Conservation (phyloP, 345 rosid species). For the Eucalyptus regnans region DNA sequence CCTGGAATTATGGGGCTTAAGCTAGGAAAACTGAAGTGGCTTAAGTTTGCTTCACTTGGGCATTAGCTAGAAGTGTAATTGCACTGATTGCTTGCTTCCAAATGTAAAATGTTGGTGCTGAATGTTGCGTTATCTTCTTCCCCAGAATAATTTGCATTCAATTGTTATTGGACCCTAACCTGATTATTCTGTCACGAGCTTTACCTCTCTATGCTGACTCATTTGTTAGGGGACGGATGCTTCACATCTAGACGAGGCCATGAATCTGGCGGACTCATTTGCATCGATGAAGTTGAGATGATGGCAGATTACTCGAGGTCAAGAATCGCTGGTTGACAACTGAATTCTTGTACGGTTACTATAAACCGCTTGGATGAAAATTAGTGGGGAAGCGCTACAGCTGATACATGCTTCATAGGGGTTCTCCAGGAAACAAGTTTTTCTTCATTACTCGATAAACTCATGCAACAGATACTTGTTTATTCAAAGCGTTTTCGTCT, state of each 20-base stretch:
- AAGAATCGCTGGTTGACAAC: background rate
- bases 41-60: background rate
- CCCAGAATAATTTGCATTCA: background rate
- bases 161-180: background rate
- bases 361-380: background rate
- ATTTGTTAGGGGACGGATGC: slow-evolving; percentile 76
- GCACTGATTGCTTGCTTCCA: background rate
- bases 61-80: background rate
- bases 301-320: background rate
- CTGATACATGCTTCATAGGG: background rate
- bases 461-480: background rate
- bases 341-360: background rate
- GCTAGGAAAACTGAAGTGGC: background rate
- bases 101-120: background rate
- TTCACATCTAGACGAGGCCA: slow-evolving; percentile 46
- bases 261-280: slow-evolving; percentile 57
- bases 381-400: background rate
- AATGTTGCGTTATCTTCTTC: background rate
- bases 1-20: background rate
- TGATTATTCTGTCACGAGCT: background rate
- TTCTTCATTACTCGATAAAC: background rate
- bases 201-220: background rate
- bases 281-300: slow-evolving; percentile 70
- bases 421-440: background rate
- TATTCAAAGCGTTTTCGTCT: background rate